phyloP scores from a whole-genome alignment of 2,329 filamentous ascomycete genomes.

The Aspergillus sp. region DNA sequence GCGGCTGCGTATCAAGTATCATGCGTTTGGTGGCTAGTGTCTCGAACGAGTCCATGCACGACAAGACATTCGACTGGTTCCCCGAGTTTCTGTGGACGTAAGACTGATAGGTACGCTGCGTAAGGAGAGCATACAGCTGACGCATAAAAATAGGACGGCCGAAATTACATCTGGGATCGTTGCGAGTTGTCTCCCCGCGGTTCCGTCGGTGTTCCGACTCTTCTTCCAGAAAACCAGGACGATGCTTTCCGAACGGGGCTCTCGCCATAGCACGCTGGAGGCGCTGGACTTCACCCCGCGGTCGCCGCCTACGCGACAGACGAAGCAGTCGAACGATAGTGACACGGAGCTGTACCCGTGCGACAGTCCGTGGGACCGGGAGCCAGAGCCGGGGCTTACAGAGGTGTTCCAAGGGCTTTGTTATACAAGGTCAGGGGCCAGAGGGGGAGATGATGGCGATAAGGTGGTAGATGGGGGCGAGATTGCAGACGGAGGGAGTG shows the following conservation, averaged over 20 bases:
- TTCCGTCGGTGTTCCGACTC: slow-evolving; percentile 22
- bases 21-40: slow-evolving; percentile 23
- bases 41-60: slow-evolving; percentile 11
- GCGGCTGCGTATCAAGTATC: slow-evolving; percentile 22
- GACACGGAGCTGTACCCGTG: background rate
- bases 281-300: background rate
- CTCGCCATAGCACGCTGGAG: background rate
- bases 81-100: slow-evolving; percentile 26
- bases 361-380: background rate
- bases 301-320: background rate
- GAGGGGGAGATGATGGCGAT: background rate
- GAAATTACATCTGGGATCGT: slow-evolving; percentile 25
- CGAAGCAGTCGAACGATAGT: background rate
- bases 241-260: slow-evolving; percentile 5
- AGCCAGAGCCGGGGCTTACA: slow-evolving; percentile 8
- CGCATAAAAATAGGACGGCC: slow-evolving; percentile 13
- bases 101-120: background rate
- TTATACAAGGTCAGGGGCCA: slow-evolving; percentile 14
- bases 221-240: slow-evolving; percentile 16
- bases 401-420: slow-evolving; percentile 8
- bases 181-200: slow-evolving; percentile 20
- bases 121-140: background rate
- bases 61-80: slow-evolving; percentile 24
- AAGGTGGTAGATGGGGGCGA: background rate
- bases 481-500: background rate